Evolutionary conservation across 192 early-diverging fungal species (phyloP), one percentile per base, ranked within the genome.

Genomic region (Coemansia biformis): DNA sequence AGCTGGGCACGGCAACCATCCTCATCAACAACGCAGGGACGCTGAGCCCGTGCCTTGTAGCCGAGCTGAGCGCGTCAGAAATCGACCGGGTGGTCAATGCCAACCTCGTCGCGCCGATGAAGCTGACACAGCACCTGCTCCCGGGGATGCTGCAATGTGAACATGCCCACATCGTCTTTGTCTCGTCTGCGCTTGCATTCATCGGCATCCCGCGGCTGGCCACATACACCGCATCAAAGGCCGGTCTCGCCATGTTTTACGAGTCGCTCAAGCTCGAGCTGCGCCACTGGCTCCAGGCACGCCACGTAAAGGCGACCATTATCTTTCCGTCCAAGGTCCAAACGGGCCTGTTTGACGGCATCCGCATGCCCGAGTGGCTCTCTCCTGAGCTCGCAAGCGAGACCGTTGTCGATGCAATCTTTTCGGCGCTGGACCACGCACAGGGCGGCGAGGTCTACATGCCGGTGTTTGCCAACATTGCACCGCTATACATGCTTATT

Each of bases 11-110:
- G n/a, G 83, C 84, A 7, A 93, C 86, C 1, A 80, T 91, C 34
- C 46, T 93, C 6, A 40, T 93, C 41, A 91, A 89, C 62, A 91
- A 91, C 66, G 91, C 88, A 7, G 91, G 85, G 10, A 83, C 86
- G 18, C 67, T 89, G 22, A 64, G 54, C 34, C 82, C 82, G 7
- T 78, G 66, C 39, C 50, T 69, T 8, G 57, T 88, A 28, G 29
- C 74, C 17, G 88, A 91, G 32, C 51, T 77, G 50, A 80, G 76
- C 2, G 51, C 57, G 12, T 62, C 63, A 2, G 81, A 87, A 6
- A 77, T 89, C 32, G 60, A 78, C 38, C 55, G 66, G 13, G 80
- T 83, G 5, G 66, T 87, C 26, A 47, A 78, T 22, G 79, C 86
- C 43, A 93, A 93, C 41, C 57, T 85, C 8, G 55, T 89, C 31